Base-by-base conservation (phyloP, 495 filamentous ascomycete species). In the Penicillium argentinense region DNA sequence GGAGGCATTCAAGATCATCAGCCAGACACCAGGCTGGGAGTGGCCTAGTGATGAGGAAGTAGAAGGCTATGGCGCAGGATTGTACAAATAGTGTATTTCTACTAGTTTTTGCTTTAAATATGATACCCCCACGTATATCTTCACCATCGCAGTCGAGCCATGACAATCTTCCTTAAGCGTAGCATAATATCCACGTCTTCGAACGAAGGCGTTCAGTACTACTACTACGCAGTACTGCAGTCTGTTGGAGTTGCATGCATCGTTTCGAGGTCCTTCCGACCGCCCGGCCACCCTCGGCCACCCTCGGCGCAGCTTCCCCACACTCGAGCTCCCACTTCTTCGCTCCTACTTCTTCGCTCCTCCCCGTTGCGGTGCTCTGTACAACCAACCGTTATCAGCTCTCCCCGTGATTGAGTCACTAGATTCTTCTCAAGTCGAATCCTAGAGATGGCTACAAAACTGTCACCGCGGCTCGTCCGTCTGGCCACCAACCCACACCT, bases 11-110 rank as follows among this genome's bases (percentile, higher is more conserved):
- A 62, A 73, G 30, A 66, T 75, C 23, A 56, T 84, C 52, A 67
- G 69, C 14, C 54, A 57, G 26, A 74, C 75, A 9, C 51, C 51
- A 5, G 54, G 63, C 17, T 81, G 76, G 79, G 72, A 67, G 18
- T 83, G 81, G 81, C 76, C 80, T 12, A 71, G 52, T 32, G 72
- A 77, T 39, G 65, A 68, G 36, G 78, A 82, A 44, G 70, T 82
- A 24, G 50, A 65, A 40, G 56, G 61, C 23, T 84, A 84, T 61
- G 32, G 40, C 34, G 41, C 39, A 32, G 57, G 42, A 54, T 30
- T 56, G 49, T 54, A 42, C 29, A 49, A 36, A 51, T 51, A 51
- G 32, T 57, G 54, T 53, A 60, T n/a, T n/a, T n/a, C n/a, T n/a
- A n/a, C n/a, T n/a, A n/a, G 26, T 54, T 51, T 42, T 66, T 56